Evolutionary conservation across 2,329 filamentous ascomycete species (phyloP).

Genomic region (Aspergillus sp.): DNA sequence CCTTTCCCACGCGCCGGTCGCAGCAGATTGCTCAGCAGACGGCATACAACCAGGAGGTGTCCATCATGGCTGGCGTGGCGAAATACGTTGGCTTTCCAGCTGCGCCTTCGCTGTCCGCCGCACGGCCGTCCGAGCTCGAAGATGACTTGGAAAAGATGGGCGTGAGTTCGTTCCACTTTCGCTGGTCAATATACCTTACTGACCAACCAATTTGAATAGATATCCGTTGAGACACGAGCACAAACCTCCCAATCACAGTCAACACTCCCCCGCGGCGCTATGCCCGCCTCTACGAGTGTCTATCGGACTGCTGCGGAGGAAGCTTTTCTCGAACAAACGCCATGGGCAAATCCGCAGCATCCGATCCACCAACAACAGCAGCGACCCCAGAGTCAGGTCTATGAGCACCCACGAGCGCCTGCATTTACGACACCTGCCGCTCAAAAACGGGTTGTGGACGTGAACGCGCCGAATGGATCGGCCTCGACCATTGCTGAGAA

Average conservation of each 20-base stretch:
- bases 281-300: conserved; percentile 32
- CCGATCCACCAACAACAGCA: conserved; percentile 59
- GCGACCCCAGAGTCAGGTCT: conserved; percentile 30
- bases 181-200: neutral
- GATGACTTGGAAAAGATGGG: conserved; percentile 88
- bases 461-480: conserved; percentile 44
- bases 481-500: conserved; percentile 48
- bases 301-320: conserved; percentile 65
- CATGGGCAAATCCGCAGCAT: conserved; percentile 89
- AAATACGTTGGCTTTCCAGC: conserved; percentile 97
- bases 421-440: conserved; percentile 43
- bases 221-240: conserved; percentile 27
- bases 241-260: conserved; percentile 26
- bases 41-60: conserved; percentile 93
- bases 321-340: conserved; percentile 83
- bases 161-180: conserved; percentile 56
- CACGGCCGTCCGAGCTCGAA: conserved; percentile 71
- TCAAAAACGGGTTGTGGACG: conserved; percentile 44
- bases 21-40: conserved; percentile 82
- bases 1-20: conserved; percentile 72
- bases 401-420: conserved; percentile 34
- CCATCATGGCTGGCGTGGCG: conserved; percentile 81
- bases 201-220: conserved; percentile 19
- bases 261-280: conserved; percentile 27
- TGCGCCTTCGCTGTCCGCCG: conserved; percentile 77